phyloP scores from a whole-genome alignment of 495 filamentous ascomycete genomes.

The Rusavskia elegans region DNA sequence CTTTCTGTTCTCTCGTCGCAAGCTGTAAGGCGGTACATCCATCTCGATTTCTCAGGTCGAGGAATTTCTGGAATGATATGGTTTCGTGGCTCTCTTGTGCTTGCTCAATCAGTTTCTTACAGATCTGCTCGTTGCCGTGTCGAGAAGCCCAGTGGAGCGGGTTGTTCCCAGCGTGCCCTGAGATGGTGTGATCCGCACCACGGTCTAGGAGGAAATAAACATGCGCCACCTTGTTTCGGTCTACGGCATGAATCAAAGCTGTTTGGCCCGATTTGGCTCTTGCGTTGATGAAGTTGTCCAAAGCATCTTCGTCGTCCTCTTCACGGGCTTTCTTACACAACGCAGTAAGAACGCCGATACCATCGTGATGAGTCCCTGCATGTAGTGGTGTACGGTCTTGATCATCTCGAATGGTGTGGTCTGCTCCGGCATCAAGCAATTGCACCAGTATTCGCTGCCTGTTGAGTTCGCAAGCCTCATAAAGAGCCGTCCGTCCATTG shows the following conservation, averaged over 20 bases:
- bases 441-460: not conserved
- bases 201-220: conserved; percentile 2
- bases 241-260: conserved; percentile 4
- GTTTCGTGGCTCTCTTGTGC: not conserved
- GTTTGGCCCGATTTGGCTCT: not conserved
- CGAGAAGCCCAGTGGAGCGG: not conserved
- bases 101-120: not conserved
- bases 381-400: not conserved
- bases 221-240: not conserved
- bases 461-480: conserved; percentile 2
- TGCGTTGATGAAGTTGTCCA: conserved; percentile 1
- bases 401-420: not conserved
- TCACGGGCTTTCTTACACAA: not conserved
- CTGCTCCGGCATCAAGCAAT: conserved; percentile 2
- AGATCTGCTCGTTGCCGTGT: not conserved
- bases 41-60: not conserved
- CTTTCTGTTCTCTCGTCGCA: not conserved
- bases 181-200: not conserved
- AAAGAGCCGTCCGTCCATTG: conserved; percentile 4
- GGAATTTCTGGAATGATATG: not conserved
- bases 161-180: not conserved
- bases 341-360: not conserved
- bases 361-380: not conserved
- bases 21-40: not conserved
- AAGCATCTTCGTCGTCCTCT: not conserved